Evolutionary conservation across 768 basidiomycete species (phyloP), one percentile per base, ranked within the genome.

Genomic region (Russula vinacea): DNA sequence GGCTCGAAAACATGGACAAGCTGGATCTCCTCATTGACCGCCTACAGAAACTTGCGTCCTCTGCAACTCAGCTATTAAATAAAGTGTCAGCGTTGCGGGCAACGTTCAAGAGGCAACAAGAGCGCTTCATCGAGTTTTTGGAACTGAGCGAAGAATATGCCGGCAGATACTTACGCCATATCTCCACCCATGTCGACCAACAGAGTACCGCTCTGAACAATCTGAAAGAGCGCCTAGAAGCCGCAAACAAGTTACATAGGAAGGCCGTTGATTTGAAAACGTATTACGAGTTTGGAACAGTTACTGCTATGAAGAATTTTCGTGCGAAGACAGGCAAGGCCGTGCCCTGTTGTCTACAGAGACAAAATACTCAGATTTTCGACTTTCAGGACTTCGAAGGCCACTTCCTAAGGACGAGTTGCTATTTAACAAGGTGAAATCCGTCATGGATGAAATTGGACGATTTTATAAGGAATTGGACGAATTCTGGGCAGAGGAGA

Each of bases 401-500:
- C 57, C 57, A 16, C 57, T 47, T 47, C 57, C 45, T 1, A 4
- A 45, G n/a, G 56, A 57, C n/a, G 2, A 10, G 11, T 42, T 17
- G 19, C 40, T 57, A 3, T n/a, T 57, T 44, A 24, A 10, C 1
- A 33, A 58, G 22, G 32, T 58, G 11, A n/a, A 58, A 3, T 37
- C 29, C n/a, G 44, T 47, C n/a, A n/a, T 58, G 19, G 13, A 2
- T 45, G 44, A 47, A 32, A 47, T 58, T 37, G 11, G 9, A 24
- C 57, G n/a, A 47, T 58, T 45, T 19, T 58, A 58, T 45, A 22
- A 22, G n/a, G 57, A 58, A 10, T 32, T 49, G 22, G n/a, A 49
- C 10, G 35, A 58, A 26, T 58, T 58, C 32, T 58, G 56, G 44
- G n/a, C 5, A 9, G 56, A 44, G 6, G 56, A 45, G 56, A 57